phyloP scores from a whole-genome alignment of 306 rosid genomes.

The Rosa chinensis region DNA sequence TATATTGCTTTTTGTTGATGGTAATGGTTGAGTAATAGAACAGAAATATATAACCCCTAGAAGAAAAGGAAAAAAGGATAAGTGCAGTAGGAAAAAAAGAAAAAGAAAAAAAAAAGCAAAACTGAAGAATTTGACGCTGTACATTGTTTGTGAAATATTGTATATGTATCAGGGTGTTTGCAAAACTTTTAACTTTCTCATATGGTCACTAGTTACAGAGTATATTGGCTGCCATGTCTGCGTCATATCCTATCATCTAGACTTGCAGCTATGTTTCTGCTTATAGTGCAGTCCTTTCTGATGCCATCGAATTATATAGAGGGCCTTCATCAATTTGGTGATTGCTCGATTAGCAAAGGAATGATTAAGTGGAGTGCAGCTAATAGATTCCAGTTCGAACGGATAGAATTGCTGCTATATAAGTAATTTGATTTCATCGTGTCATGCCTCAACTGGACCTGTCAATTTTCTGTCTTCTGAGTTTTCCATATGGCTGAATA shows the following conservation, averaged over 20 bases:
- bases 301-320: not conserved
- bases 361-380: not conserved
- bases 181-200: not conserved
- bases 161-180: not conserved
- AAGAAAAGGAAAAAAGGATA: not conserved
- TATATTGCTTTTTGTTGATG: not conserved
- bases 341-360: not conserved
- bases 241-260: not conserved
- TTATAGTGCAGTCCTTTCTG: not conserved
- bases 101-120: not conserved
- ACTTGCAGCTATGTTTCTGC: not conserved
- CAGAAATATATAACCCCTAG: not conserved
- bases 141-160: not conserved
- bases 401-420: not conserved
- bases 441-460: not conserved
- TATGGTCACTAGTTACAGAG: not conserved
- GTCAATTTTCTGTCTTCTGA: not conserved
- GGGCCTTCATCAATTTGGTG: constrained; percentile 11
- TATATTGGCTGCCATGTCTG: not conserved
- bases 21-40: not conserved
- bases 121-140: not conserved
- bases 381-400: not conserved
- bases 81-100: not conserved
- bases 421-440: not conserved
- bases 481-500: constrained; percentile 7